Percentiles rank a stretch among this genome's conserved stretches.
phyloP scores from a whole-genome alignment of 441 rosid genomes.

The Populus tomentosa region DNA sequence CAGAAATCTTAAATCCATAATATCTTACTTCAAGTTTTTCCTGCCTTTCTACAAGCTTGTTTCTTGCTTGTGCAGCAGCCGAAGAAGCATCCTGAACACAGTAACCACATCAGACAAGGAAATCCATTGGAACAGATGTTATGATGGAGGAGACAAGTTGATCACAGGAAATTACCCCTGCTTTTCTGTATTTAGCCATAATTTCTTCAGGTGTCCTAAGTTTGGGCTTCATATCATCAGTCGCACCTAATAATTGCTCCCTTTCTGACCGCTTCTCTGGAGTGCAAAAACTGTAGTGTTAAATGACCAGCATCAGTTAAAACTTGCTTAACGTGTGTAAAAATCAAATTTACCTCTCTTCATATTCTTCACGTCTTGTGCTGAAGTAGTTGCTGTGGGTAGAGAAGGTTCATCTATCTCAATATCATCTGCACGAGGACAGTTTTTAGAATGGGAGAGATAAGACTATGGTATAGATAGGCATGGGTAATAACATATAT shows the following conservation, averaged over 20 bases:
- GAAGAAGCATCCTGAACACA: slow-evolving; percentile 49
- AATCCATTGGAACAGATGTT: slow-evolving; percentile 3
- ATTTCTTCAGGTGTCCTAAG: slow-evolving; percentile 57
- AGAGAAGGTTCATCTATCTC: slow-evolving; percentile 46
- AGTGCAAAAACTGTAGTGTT: slow-evolving; percentile 6
- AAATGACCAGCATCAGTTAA: slow-evolving; percentile 7
- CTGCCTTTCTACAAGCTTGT: slow-evolving; percentile 60
- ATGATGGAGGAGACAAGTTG: slow-evolving; percentile 7
- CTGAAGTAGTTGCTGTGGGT: slow-evolving; percentile 23
- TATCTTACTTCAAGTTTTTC: slow-evolving; percentile 58
- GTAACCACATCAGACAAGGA: slow-evolving; percentile 4
- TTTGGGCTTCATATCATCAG: slow-evolving; percentile 44
- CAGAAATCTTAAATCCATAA: slow-evolving; percentile 3
- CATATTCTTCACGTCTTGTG: slow-evolving; percentile 27
- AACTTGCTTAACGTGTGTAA: neutral
- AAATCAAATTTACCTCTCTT: slow-evolving; percentile 32
- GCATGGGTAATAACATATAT: neutral
- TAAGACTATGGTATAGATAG: neutral
- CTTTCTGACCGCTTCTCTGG: slow-evolving; percentile 45
- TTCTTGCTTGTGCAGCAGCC: slow-evolving; percentile 51
- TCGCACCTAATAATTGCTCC: slow-evolving; percentile 43
- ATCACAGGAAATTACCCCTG: slow-evolving; percentile 39
- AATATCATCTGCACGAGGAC: neutral
- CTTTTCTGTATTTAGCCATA: slow-evolving; percentile 52
- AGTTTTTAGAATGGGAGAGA: neutral